Evolutionary conservation across 192 early-diverging fungal species (phyloP).

Genomic region (Backusella luteola): DNA sequence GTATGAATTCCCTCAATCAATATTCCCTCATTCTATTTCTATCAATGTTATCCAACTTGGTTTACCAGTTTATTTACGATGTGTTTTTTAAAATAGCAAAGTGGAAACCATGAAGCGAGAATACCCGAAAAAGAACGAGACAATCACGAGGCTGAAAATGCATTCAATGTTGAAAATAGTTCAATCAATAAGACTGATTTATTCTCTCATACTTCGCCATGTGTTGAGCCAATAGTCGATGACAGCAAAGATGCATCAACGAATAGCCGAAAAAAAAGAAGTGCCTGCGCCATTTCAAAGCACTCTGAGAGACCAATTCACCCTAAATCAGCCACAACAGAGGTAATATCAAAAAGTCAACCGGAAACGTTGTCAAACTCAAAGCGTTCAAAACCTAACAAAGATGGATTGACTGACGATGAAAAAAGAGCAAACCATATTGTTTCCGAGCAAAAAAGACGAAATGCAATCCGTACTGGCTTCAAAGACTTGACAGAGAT

Average conservation of each 20-base stretch:
- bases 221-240: neutral
- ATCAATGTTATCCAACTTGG: neutral
- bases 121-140: constrained; percentile 7
- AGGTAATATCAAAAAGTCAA: neutral
- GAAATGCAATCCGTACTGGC: constrained; percentile 74
- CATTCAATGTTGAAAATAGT: neutral
- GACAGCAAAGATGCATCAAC: neutral
- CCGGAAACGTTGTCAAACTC: neutral
- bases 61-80: neutral
- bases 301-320: neutral
- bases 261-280: neutral
- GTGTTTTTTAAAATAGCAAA: neutral
- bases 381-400: constrained; percentile 22
- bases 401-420: constrained; percentile 65
- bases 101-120: neutral
- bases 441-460: constrained; percentile 68
- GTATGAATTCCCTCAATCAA: constrained; percentile 18
- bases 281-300: neutral
- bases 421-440: constrained; percentile 76
- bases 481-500: constrained; percentile 91
- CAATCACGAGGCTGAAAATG: neutral
- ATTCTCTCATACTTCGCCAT: neutral
- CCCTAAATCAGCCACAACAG: neutral
- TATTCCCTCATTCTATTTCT: neutral
- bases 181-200: neutral